Evolutionary conservation across 352 stramenopile species (phyloP).

Genomic region (Phytophthora cactorum): DNA sequence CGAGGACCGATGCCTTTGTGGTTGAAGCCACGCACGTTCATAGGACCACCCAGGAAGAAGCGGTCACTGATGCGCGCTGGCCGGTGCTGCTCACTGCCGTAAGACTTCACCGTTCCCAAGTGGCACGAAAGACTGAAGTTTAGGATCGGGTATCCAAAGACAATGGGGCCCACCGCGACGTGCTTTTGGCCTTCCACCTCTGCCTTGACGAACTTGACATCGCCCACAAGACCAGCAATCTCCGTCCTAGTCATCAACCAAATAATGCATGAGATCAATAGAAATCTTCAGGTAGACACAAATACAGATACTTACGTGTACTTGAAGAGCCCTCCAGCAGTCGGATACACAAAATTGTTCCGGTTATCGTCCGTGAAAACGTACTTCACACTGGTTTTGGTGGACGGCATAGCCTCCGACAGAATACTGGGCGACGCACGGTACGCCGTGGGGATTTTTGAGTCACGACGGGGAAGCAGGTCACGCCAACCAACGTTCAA

Average conservation of each 20-base stretch:
- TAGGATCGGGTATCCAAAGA: constrained; percentile 77
- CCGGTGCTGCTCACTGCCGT: constrained; percentile 71
- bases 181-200: constrained; percentile 89
- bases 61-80: constrained; percentile 91
- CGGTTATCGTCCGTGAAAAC: constrained; percentile 92
- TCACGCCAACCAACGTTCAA: constrained; percentile 89
- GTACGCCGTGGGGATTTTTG: constrained; percentile 89
- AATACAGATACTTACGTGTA: constrained; percentile 58
- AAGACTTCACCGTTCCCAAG: constrained; percentile 81
- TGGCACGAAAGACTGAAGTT: constrained; percentile 87
- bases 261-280: constrained; percentile 2
- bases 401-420: constrained; percentile 88
- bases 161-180: constrained; percentile 59
- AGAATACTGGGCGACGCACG: constrained; percentile 91
- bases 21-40: constrained; percentile 92
- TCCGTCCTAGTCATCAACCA: constrained; percentile 66
- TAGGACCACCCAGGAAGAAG: constrained; percentile 91
- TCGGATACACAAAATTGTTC: constrained; percentile 89
- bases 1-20: constrained; percentile 90
- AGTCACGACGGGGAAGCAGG: constrained; percentile 83
- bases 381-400: constrained; percentile 94
- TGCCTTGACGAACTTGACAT: constrained; percentile 91
- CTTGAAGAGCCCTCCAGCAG: constrained; percentile 88
- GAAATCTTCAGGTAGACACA: neutral
- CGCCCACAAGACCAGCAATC: constrained; percentile 84